Evolutionary conservation across 352 stramenopile genomes (phyloP).

Genomic region (Pythium guiyangense): DNA sequence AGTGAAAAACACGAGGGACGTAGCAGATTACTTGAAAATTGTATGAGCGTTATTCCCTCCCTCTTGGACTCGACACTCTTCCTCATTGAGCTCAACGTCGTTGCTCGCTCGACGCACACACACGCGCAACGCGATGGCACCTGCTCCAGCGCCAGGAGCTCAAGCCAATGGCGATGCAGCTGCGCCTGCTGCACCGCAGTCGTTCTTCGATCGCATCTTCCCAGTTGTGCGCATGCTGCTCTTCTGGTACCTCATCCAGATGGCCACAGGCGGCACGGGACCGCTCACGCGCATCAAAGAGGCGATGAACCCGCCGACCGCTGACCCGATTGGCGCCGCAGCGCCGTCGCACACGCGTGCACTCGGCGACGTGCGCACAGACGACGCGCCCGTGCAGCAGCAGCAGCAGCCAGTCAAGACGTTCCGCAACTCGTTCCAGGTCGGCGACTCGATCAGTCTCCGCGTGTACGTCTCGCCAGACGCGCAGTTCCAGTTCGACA

Average conservation of each 20-base stretch:
- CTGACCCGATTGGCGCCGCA: slow-evolving; percentile 11
- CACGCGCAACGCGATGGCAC: background rate
- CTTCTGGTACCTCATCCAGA: slow-evolving; percentile 80
- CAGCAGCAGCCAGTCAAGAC: slow-evolving; percentile 6
- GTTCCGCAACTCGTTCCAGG: slow-evolving; percentile 54
- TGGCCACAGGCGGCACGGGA: slow-evolving; percentile 22
- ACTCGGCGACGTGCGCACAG: background rate
- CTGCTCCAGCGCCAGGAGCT: background rate
- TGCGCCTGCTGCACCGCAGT: slow-evolving; percentile 20
- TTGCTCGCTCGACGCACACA: background rate
- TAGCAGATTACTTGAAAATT: no score
- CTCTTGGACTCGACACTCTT: no score
- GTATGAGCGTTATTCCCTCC: no score
- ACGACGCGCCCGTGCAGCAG: slow-evolving; percentile 1
- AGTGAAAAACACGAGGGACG: no score
- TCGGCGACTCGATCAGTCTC: slow-evolving; percentile 45
- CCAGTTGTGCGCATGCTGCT: slow-evolving; percentile 69
- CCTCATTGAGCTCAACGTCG: background rate
- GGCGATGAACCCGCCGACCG: slow-evolving; percentile 13
- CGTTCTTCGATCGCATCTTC: slow-evolving; percentile 55
- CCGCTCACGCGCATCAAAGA: slow-evolving; percentile 10
- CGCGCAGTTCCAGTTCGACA: slow-evolving; percentile 43
- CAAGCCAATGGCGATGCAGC: background rate
- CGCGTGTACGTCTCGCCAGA: slow-evolving; percentile 65
- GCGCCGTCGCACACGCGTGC: background rate